These are phyloP conservation scores for Amanita brunnescens DNA, from an alignment of 768 basidiomycete species.

Conservation along the genomic window DNA sequence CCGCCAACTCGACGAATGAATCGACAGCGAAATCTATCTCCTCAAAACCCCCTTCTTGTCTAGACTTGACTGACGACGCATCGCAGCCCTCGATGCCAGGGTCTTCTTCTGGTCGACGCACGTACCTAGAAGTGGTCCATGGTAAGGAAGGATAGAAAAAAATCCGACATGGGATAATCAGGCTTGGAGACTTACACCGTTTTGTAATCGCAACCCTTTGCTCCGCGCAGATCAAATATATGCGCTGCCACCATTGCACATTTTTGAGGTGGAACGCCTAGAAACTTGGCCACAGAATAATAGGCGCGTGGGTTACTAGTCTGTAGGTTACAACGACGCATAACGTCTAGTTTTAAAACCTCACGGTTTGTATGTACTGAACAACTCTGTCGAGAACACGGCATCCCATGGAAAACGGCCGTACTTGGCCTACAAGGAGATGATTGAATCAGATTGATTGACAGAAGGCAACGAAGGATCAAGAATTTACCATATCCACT, in stretches of 20 bases:
- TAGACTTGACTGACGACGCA: constrained; percentile 21
- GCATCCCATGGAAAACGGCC: constrained; percentile 57
- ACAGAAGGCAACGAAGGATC: not conserved
- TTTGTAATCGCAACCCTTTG: constrained; percentile 42
- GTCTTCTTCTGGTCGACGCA: constrained; percentile 44
- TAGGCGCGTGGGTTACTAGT: constrained; percentile 51
- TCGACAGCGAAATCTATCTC: constrained; percentile 49
- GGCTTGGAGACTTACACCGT: constrained; percentile 25
- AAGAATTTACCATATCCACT: constrained; percentile 44
- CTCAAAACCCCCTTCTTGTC: constrained; percentile 27
- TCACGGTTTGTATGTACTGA: constrained; percentile 59
- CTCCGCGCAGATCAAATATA: constrained; percentile 45
- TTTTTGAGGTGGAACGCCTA: constrained; percentile 38
- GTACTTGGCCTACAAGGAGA: constrained; percentile 41
- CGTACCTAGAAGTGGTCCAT: constrained; percentile 23
- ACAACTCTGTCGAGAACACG: constrained; percentile 52
- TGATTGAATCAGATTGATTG: not conserved
- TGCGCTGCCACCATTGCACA: constrained; percentile 64
- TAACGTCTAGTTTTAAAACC: constrained; percentile 13
- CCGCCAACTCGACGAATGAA: constrained; percentile 42
- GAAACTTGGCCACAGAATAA: constrained; percentile 36
- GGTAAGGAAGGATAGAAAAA: no score
- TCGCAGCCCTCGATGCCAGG: not conserved
- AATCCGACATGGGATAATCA: not conserved
- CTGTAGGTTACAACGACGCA: not conserved